These are phyloP conservation scores for Glycine soja DNA, from an alignment of 306 rosid species.

Conservation along the genomic window DNA sequence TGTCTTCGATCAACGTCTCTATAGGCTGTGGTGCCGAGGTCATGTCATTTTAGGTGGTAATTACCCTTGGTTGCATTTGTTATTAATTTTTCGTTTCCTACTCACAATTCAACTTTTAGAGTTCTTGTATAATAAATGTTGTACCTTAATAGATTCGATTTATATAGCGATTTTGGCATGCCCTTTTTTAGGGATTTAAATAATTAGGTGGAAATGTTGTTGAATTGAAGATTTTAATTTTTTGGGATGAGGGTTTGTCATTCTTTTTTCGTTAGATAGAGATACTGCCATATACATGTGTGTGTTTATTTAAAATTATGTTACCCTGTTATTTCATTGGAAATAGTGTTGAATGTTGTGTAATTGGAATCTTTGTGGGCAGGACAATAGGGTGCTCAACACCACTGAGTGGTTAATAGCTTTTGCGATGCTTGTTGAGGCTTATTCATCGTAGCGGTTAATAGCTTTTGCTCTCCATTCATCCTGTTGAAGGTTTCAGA, in stretches of 20 bases:
- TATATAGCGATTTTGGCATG: background rate
- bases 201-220: background rate
- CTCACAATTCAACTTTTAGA: background rate
- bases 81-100: conserved; percentile 23
- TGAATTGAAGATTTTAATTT: background rate
- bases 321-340: background rate
- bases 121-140: background rate
- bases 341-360: conserved; percentile 22
- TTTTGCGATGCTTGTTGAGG: conserved; percentile 71
- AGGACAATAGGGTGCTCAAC: conserved; percentile 52
- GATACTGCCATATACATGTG: background rate
- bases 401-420: conserved; percentile 71
- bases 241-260: background rate
- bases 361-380: conserved; percentile 31
- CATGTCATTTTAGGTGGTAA: no score
- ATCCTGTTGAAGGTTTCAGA: conserved; percentile 63
- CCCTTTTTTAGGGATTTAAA: no score
- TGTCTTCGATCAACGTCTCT: no score
- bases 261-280: background rate
- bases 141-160: background rate
- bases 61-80: no score
- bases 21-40: no score
- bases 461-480: no score
- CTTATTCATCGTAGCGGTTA: conserved; percentile 89
- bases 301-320: no score